phyloP scores from a whole-genome alignment of 2,329 filamentous ascomycete genomes.

The Myriosclerotinia duriaeana region DNA sequence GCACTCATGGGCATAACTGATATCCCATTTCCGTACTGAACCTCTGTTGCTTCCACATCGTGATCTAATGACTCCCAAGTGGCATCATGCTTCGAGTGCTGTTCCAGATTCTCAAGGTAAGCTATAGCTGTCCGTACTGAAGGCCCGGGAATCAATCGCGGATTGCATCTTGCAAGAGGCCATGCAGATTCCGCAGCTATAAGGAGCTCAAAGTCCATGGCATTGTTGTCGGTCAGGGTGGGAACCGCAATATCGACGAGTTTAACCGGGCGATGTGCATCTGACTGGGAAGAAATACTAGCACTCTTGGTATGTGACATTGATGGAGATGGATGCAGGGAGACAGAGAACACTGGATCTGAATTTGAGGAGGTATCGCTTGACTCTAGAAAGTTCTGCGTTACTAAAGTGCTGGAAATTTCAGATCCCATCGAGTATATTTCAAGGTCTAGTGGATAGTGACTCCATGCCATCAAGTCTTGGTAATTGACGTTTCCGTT shows the following conservation, averaged over 20 bases:
- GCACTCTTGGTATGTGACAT: conserved; percentile 24
- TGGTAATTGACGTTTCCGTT: conserved; percentile 44
- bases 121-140: conserved; percentile 53
- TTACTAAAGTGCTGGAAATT: conserved; percentile 15
- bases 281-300: conserved; percentile 23
- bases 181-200: conserved; percentile 51
- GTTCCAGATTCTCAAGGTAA: conserved; percentile 52
- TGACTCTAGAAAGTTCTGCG: conserved; percentile 14
- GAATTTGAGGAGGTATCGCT: conserved; percentile 19
- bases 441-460: conserved; percentile 48
- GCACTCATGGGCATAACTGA: conserved; percentile 49
- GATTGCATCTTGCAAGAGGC: conserved; percentile 54
- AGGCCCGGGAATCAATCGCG: conserved; percentile 46
- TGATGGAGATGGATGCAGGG: conserved; percentile 22
- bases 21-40: conserved; percentile 27
- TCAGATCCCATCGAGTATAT: conserved; percentile 32
- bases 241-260: conserved; percentile 5
- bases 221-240: conserved; percentile 40
- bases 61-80: conserved; percentile 49
- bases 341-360: conserved; percentile 13
- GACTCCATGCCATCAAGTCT: conserved; percentile 48
- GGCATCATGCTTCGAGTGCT: conserved; percentile 50
- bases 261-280: conserved; percentile 15
- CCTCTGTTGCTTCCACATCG: conserved; percentile 37
- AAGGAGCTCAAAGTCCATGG: conserved; percentile 50